A percentile compares a stretch with the other conserved stretches of the same genome.
Evolutionary conservation across 345 rosid genomes (phyloP).

Genomic region (Corchorus capsularis): DNA sequence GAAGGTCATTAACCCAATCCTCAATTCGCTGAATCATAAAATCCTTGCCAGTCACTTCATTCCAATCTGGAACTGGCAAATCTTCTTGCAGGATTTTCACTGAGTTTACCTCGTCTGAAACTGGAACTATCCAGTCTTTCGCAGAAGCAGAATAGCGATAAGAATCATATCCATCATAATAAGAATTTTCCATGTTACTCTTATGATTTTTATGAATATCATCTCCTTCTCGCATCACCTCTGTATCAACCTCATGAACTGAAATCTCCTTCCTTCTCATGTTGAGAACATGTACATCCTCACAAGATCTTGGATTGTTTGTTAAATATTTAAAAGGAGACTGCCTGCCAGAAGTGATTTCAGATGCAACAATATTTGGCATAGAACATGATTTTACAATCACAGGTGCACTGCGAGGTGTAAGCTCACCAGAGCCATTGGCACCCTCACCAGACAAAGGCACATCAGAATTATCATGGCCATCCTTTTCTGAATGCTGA

Average conservation of each 20-base stretch:
- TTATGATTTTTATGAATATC: constrained; percentile 32
- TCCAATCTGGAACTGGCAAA: constrained; percentile 36
- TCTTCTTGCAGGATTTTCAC: constrained; percentile 47
- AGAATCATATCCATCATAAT: constrained; percentile 49
- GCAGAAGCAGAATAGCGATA: constrained; percentile 57
- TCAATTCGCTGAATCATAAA: constrained; percentile 74
- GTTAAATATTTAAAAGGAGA: constrained; percentile 37
- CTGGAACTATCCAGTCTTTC: constrained; percentile 75
- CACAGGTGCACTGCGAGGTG: constrained; percentile 40
- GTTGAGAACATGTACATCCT: constrained; percentile 50
- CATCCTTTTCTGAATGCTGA: constrained; percentile 50
- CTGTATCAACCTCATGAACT: constrained; percentile 37
- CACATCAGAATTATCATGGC: constrained; percentile 44
- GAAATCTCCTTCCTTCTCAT: constrained; percentile 39
- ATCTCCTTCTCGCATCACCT: constrained; percentile 34
- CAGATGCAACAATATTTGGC: constrained; percentile 46
- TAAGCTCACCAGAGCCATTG: constrained; percentile 41
- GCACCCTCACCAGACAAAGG: constrained; percentile 43
- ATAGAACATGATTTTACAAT: constrained; percentile 58
- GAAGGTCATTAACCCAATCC: constrained; percentile 87
- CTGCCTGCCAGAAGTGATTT: constrained; percentile 32
- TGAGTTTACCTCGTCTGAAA: constrained; percentile 46
- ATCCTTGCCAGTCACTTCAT: constrained; percentile 56
- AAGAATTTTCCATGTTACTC: constrained; percentile 39
- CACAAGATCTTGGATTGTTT: constrained; percentile 57